Evolutionary conservation across 176 grass and related monocot genomes (phyloP), one percentile per base, ranked within the genome.

Genomic region (Secale cereale): DNA sequence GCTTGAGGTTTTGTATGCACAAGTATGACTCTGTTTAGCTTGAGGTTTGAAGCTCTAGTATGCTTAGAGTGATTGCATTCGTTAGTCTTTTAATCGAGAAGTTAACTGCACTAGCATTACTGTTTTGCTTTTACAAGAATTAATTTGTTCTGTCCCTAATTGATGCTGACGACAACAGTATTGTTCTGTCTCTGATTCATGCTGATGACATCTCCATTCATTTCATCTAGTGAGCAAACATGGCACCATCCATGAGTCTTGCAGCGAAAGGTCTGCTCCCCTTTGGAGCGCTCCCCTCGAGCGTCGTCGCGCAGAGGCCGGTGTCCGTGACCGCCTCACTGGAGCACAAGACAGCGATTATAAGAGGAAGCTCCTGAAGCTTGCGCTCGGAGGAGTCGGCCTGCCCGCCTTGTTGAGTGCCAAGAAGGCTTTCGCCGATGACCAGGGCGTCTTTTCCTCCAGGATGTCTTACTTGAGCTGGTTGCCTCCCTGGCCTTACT

Each of bases 361-460:
- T 39, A 91, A 91, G 56, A 92, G 95, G 84, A 92, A 89, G 70
- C 92, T 98, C 84, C 83, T 98, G 61, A 98, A 98, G 33, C 82
- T 98, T 3, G 88, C 93, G 29, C 87, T 94, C 37, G 95, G 95
- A 74, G 95, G 88, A 15, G 80, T 94, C 14, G 88, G 86, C 10
- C 46, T 97, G 74, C 91, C 95, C 16, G 74, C 95, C 72, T 82
- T 98, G 62, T 65, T 84, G 27, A 86, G 85, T 12, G 72, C 91
- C 19, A 88, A 87, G 22, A 94, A 87, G 74, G 95, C 91, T 77
- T 86, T 88, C 19, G 95, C 95, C 17, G 95, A 98, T 26, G 95
- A 98, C 27, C 91, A 97, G 81, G 92, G 92, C 2, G 91, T 93
- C 10, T 98, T 92, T 39, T 94, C 95, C 20, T 98, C 95, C 4